These are phyloP conservation scores for Microdochium paspali DNA, from an alignment of 2,329 filamentous ascomycete species.

Conservation along the genomic window DNA sequence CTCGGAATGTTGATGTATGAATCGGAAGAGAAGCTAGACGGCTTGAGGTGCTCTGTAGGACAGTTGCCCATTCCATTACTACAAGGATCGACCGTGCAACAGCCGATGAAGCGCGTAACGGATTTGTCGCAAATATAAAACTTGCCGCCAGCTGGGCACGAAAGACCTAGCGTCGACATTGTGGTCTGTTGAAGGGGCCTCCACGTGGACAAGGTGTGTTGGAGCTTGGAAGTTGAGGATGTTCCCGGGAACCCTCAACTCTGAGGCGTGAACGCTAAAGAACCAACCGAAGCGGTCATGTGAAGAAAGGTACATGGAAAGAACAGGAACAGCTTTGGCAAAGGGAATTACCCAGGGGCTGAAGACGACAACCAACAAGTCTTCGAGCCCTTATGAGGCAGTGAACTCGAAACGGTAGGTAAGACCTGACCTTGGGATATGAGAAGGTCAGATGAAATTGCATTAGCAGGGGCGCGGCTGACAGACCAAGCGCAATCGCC, in stretches of 20 bases:
- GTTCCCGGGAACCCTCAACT: no score
- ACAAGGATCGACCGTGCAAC: constrained; percentile 26
- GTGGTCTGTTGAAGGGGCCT: constrained; percentile 1
- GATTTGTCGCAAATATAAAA: constrained; percentile 23
- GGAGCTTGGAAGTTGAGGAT: no score
- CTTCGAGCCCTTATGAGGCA: no score
- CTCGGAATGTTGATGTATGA: constrained; percentile 19
- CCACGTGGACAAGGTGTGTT: no score
- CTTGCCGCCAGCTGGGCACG: constrained; percentile 20
- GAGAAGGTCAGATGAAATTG: background rate
- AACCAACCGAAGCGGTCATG: no score
- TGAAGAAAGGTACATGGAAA: no score
- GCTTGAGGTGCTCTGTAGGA: constrained; percentile 17
- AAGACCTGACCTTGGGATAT: background rate
- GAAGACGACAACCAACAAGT: no score
- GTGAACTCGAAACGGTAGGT: background rate
- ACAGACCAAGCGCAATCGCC: background rate
- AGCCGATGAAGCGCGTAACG: constrained; percentile 25
- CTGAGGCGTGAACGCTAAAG: no score
- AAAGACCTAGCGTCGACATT: constrained; percentile 14
- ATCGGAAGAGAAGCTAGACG: constrained; percentile 20
- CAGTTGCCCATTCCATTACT: constrained; percentile 20
- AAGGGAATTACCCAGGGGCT: no score
- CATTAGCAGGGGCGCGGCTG: background rate
- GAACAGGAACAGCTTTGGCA: no score